Percentiles rank a stretch among this genome's conserved stretches.
These are phyloP conservation scores for Pseudogymnoascus sp. DNA, from an alignment of 2,329 filamentous ascomycete species.

Conservation along the genomic window DNA sequence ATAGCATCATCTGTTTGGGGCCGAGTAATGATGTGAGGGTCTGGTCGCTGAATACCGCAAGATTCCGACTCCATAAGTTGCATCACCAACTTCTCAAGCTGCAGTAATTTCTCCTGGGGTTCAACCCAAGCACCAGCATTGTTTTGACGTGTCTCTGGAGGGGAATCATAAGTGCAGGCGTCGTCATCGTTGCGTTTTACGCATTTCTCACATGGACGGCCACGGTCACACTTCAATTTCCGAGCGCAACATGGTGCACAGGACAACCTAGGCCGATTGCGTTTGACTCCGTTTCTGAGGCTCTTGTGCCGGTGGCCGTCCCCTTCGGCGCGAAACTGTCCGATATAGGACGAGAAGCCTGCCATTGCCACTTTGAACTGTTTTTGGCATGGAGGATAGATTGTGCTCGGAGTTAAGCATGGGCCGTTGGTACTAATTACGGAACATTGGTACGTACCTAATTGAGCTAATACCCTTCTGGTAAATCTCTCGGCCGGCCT, in stretches of 20 bases:
- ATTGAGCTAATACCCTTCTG: not conserved
- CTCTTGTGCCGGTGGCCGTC: not conserved
- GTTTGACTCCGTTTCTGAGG: slow-evolving; percentile 12
- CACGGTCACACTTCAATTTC: slow-evolving; percentile 22
- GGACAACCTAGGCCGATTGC: slow-evolving; percentile 12
- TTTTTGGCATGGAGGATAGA: not conserved
- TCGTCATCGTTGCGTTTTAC: slow-evolving; percentile 16
- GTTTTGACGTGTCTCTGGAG: not conserved
- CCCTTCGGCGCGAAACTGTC: slow-evolving; percentile 14
- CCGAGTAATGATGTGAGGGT: not conserved
- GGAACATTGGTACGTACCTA: not conserved
- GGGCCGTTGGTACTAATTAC: not conserved
- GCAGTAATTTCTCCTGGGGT: slow-evolving; percentile 14
- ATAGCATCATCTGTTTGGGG: not conserved
- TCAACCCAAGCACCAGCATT: slow-evolving; percentile 10
- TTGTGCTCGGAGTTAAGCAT: not conserved
- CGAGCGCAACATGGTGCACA: slow-evolving; percentile 17
- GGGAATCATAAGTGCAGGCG: slow-evolving; percentile 15
- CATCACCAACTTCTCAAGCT: slow-evolving; percentile 17
- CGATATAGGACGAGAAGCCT: slow-evolving; percentile 11
- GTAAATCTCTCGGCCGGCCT: not conserved
- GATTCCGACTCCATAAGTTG: slow-evolving; percentile 15
- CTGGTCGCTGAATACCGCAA: slow-evolving; percentile 15
- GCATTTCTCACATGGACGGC: slow-evolving; percentile 18
- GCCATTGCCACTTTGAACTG: not conserved